phyloP scores from a whole-genome alignment of 495 filamentous ascomycete species.

The Penicillium ucsense region DNA sequence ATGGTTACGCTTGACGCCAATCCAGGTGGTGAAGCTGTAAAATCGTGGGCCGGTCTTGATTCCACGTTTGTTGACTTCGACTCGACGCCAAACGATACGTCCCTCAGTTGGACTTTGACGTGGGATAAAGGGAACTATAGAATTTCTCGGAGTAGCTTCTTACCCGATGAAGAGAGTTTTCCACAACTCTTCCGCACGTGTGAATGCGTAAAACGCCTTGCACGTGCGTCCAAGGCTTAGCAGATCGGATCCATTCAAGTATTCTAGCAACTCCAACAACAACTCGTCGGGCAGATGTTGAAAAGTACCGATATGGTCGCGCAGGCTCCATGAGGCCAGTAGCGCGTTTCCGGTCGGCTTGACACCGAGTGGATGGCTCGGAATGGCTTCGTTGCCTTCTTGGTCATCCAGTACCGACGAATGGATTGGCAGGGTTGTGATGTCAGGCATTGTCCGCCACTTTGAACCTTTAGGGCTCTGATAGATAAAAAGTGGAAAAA shows the following conservation, averaged over 20 bases:
- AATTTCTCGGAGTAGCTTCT: conserved; percentile 24
- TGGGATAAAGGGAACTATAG: not conserved
- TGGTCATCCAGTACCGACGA: conserved; percentile 13
- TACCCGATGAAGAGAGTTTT: conserved; percentile 79
- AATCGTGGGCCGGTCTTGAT: too few species aligned
- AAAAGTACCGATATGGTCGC: conserved; percentile 53
- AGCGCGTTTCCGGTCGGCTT: conserved; percentile 86
- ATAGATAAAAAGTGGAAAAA: too few species aligned
- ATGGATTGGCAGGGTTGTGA: conserved; percentile 18
- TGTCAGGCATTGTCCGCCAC: conserved; percentile 21
- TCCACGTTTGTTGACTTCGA: too few species aligned
- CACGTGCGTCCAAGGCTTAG: conserved; percentile 68
- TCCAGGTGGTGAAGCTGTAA: too few species aligned
- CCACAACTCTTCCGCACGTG: conserved; percentile 82
- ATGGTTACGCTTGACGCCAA: too few species aligned
- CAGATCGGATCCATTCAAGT: conserved; percentile 54
- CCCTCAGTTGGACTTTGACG: too few species aligned
- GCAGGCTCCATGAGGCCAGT: conserved; percentile 53
- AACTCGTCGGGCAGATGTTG: conserved; percentile 69
- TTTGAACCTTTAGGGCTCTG: conserved; percentile 15
- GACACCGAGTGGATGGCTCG: conserved; percentile 73
- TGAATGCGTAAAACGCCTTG: conserved; percentile 82
- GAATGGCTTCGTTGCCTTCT: conserved; percentile 38
- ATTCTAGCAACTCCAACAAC: conserved; percentile 65
- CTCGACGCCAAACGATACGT: too few species aligned